Conservation (phyloP, 805 yeast species). For the Suhomyces prunicola region DNA sequence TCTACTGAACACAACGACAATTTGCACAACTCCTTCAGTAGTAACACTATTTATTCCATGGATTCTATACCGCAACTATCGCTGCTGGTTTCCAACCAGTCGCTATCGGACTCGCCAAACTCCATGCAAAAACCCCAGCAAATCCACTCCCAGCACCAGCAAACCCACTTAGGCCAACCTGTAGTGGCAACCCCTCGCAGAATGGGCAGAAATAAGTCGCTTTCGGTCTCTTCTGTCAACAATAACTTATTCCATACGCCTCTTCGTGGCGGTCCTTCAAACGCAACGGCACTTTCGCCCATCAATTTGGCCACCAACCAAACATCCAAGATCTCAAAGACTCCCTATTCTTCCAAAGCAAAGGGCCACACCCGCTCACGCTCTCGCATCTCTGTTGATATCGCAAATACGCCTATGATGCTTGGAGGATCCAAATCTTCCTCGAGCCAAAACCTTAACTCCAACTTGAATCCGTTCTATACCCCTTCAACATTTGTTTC, state of each 20-base stretch:
- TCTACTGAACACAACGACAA: not conserved
- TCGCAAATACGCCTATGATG: constrained; percentile 15
- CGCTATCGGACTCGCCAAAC: constrained; percentile 31
- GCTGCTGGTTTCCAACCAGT: constrained; percentile 34
- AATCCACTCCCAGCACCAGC: not conserved
- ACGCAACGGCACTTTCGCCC: constrained; percentile 18
- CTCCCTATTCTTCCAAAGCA: constrained; percentile 28
- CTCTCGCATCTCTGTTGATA: constrained; percentile 39
- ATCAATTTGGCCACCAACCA: constrained; percentile 15
- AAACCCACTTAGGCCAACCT: constrained; percentile 7
- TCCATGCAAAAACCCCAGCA: constrained; percentile 13
- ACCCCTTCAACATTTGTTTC: constrained; percentile 44
- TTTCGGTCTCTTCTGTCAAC: constrained; percentile 28
- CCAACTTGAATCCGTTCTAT: constrained; percentile 43
- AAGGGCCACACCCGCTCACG: constrained; percentile 40
- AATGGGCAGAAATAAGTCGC: constrained; percentile 30
- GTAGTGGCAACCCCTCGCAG: constrained; percentile 33
- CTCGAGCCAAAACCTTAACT: constrained; percentile 3
- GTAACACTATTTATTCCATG: constrained; percentile 22
- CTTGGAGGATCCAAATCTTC: constrained; percentile 4
- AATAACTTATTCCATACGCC: constrained; percentile 32
- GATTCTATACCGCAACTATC: constrained; percentile 38
- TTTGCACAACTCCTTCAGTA: constrained; percentile 16
- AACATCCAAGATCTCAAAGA: constrained; percentile 30
- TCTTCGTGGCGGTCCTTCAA: constrained; percentile 17